phyloP scores from a whole-genome alignment of 2,329 filamentous ascomycete species.

The Cytospora paraplurivora region DNA sequence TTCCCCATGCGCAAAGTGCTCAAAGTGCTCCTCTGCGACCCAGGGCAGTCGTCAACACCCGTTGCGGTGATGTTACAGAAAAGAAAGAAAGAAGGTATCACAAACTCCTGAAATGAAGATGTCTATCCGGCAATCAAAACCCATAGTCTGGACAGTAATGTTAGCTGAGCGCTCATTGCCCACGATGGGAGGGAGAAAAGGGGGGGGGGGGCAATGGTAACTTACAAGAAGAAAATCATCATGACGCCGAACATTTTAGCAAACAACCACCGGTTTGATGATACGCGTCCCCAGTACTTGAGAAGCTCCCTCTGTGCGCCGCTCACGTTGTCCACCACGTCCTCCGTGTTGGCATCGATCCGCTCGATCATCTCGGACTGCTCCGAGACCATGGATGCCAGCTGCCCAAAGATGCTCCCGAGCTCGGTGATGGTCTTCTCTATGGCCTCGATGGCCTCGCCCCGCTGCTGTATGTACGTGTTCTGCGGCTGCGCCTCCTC shows the following conservation, averaged over 20 bases:
- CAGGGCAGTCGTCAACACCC: neutral
- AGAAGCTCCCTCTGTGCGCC: constrained; percentile 92
- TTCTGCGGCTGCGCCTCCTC: constrained; percentile 87
- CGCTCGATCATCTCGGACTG: constrained; percentile 97
- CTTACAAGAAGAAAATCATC: constrained; percentile 86
- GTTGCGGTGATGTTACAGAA: constrained; percentile 28
- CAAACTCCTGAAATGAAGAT: constrained; percentile 17
- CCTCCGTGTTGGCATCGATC: constrained; percentile 96
- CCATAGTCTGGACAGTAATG: constrained; percentile 55
- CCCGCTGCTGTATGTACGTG: constrained; percentile 87
- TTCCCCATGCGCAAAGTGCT: constrained; percentile 19
- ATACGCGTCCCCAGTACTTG: constrained; percentile 95
- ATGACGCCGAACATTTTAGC: constrained; percentile 84
- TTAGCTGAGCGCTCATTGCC: constrained; percentile 6
- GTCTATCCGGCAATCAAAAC: constrained; percentile 63
- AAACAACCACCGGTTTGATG: constrained; percentile 88
- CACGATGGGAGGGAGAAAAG: neutral
- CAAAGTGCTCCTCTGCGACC: constrained; percentile 12
- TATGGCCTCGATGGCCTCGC: constrained; percentile 95
- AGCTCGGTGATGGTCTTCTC: constrained; percentile 93
- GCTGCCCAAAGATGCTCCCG: constrained; percentile 87
- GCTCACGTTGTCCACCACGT: constrained; percentile 97
- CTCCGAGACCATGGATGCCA: constrained; percentile 95
- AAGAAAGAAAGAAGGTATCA: constrained; percentile 22
- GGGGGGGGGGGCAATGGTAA: constrained; percentile 26